Conservation (phyloP, 441 rosid species). For the Kokia cookei region DNA sequence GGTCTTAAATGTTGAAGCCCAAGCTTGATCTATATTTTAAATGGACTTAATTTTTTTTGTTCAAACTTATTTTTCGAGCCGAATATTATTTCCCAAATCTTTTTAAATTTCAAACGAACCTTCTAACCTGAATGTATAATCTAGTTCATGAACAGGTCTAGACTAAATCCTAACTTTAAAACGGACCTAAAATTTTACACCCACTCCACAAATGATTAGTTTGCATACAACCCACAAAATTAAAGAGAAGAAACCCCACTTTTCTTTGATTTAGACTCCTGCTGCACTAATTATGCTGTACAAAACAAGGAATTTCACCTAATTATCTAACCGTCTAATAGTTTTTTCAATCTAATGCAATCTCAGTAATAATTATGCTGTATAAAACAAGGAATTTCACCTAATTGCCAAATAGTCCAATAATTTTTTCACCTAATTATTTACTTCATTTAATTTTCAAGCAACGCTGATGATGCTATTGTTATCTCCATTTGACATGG, state of each 20-base stretch:
- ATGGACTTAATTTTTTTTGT: too few species aligned
- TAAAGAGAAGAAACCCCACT: slow-evolving; percentile 29
- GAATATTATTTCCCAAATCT: too few species aligned
- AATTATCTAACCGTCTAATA: slow-evolving; percentile 14
- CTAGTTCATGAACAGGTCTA: too few species aligned
- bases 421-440: not conserved
- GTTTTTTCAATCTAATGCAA: not conserved
- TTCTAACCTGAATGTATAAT: too few species aligned
- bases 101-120: too few species aligned
- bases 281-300: slow-evolving; percentile 8
- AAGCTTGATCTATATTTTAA: too few species aligned
- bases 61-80: too few species aligned
- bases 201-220: fast-evolving
- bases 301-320: slow-evolving; percentile 21
- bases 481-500: slow-evolving; percentile 50
- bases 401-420: slow-evolving; percentile 15
- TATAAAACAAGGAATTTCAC: slow-evolving; percentile 25
- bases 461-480: slow-evolving; percentile 80
- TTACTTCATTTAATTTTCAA: slow-evolving; percentile 22
- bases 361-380: slow-evolving; percentile 1
- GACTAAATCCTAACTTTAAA: too few species aligned
- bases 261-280: not conserved
- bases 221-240: not conserved
- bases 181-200: too few species aligned
- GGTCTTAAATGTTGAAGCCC: too few species aligned